Evolutionary conservation across 1,284 basidiomycete species (phyloP), one percentile per base, ranked within the genome.

Genomic region (Malassezia brasiliensis): DNA sequence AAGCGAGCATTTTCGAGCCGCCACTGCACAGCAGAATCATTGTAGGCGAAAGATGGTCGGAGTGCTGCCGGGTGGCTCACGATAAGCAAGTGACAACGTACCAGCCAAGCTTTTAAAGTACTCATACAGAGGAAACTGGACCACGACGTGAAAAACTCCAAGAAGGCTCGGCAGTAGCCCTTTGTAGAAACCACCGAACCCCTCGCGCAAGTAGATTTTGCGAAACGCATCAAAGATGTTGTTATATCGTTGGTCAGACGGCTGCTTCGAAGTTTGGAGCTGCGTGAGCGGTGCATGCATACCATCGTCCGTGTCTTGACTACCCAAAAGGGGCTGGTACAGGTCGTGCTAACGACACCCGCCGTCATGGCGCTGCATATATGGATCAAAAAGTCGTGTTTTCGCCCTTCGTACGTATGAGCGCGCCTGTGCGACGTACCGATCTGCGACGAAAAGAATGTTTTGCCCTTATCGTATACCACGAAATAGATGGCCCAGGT

Each of bases 401-500:
- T 53, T 3, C 60, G 59, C 0, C 34, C 35, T 10, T 48, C n/a
- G 12, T 37, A 39, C 7, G 25, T 28, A 51, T 34, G 32, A 11
- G 52, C 51, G 38, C 45, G 22, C 25, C 39, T 3, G 22, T 19
- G 5, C 15, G 31, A 17, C 28, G 47, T 9, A 31, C 25, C 5
- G 10, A 25, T 3, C 40, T 25, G 41, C 22, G 52, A 25, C 11
- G 66, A 47, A 6, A 55, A 34, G 25, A 45, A 28, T 14, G 14
- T 45, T 38, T 74, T 74, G 47, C 63, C 61, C 7, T 39, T 48
- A 37, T 74, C 72, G 44, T 74, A 74, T 0, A 73, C 67, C 25
- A 64, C 64, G 59, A 74, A 74, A 59, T 73, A 74, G 40, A 74
- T 71, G 12, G 69, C 70, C 72, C 72, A 74, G 1, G 72, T 74